phyloP scores from a whole-genome alignment of 2,329 filamentous ascomycete genomes.

The Cladophialophora exuberans region DNA sequence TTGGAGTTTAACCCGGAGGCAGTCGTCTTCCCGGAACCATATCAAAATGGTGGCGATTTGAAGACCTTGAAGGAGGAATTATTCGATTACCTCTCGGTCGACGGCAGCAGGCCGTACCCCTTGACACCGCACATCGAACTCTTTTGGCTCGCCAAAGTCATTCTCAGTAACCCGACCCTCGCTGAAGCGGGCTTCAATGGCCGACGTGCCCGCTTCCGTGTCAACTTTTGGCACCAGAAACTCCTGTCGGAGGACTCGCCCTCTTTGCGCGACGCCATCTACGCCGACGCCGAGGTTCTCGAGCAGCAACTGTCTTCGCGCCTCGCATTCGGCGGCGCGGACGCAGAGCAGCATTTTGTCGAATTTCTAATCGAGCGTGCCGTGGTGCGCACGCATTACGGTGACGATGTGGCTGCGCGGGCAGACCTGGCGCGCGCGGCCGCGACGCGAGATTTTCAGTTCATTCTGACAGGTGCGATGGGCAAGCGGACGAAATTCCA shows the following conservation, averaged over 20 bases:
- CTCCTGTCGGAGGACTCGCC: conserved; percentile 66
- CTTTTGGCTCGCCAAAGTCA: conserved; percentile 72
- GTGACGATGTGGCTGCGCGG: conserved; percentile 74
- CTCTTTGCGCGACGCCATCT: conserved; percentile 63
- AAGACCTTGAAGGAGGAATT: conserved; percentile 60
- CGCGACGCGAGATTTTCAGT: conserved; percentile 70
- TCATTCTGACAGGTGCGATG: conserved; percentile 80
- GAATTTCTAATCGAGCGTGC: conserved; percentile 81
- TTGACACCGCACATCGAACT: conserved; percentile 83
- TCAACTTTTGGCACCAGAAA: conserved; percentile 73
- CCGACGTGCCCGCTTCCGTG: conserved; percentile 68
- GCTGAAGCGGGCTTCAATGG: conserved; percentile 46
- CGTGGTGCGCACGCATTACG: conserved; percentile 81
- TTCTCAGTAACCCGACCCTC: conserved; percentile 56
- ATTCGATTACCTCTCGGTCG: conserved; percentile 71
- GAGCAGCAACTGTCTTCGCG: conserved; percentile 43
- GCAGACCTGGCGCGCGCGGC: conserved; percentile 72
- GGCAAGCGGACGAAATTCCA: conserved; percentile 64
- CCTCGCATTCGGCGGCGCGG: conserved; percentile 37
- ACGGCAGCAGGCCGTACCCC: conserved; percentile 84
- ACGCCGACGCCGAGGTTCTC: conserved; percentile 58
- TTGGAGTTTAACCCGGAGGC: conserved; percentile 61
- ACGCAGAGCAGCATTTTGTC: conserved; percentile 33
- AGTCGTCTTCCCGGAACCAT: conserved; percentile 50
- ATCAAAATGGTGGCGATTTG: conserved; percentile 47